Conservation (phyloP, 805 yeast genomes). For the Candida endomychidarum region DNA sequence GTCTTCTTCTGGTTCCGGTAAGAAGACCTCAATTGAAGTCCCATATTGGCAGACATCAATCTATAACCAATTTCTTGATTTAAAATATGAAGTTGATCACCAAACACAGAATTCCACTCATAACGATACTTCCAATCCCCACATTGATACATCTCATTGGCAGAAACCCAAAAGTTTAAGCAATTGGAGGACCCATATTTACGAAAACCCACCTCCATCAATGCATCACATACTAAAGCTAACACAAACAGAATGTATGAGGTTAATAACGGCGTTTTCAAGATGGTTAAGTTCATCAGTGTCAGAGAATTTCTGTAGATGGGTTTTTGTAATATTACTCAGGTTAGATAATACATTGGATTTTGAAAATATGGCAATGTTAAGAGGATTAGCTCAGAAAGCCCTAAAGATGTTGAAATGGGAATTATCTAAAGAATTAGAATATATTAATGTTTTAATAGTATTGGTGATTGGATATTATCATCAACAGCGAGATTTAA, state of each 20-base stretch:
- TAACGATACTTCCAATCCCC: too few species aligned
- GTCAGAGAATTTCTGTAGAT: slow-evolving; percentile 26
- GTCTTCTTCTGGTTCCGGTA: background rate
- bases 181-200: slow-evolving; percentile 32
- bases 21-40: background rate
- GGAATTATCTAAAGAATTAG: slow-evolving; percentile 12
- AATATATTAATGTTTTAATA: slow-evolving; percentile 31
- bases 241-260: slow-evolving; percentile 29
- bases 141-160: slow-evolving; percentile 3
- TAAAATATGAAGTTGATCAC: slow-evolving; percentile 2
- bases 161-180: slow-evolving; percentile 24
- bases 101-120: background rate
- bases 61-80: background rate
- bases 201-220: slow-evolving; percentile 30
- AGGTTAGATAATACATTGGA: slow-evolving; percentile 38
- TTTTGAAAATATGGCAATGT: slow-evolving; percentile 29
- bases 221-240: slow-evolving; percentile 16
- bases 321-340: slow-evolving; percentile 37
- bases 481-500: slow-evolving; percentile 23
- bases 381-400: slow-evolving; percentile 39
- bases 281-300: slow-evolving; percentile 37
- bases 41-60: slow-evolving; percentile 7
- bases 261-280: slow-evolving; percentile 34
- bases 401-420: slow-evolving; percentile 28
- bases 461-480: slow-evolving; percentile 16